Evolutionary conservation across 345 rosid genomes (phyloP).

Genomic region (Crucihimalaya himalaica): DNA sequence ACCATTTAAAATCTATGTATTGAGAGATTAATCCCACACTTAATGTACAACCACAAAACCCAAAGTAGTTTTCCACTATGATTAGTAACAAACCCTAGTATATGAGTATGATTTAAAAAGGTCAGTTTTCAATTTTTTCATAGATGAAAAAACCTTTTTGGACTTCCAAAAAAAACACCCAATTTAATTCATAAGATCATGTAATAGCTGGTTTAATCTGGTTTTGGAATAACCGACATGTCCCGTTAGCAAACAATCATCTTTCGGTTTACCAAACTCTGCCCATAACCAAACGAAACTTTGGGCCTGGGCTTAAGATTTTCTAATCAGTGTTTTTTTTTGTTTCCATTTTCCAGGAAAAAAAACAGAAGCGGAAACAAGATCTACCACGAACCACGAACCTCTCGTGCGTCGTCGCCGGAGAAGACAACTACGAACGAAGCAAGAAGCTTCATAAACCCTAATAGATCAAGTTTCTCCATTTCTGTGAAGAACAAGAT

Average conservation of each 20-base stretch:
- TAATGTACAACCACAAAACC: no score
- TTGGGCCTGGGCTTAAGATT: neutral
- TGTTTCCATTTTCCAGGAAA: neutral
- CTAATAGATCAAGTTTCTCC: neutral
- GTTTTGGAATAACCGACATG: neutral
- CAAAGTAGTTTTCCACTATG: no score
- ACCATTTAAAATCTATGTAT: no score
- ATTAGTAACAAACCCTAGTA: no score
- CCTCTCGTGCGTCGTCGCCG: neutral
- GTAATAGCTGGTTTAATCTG: neutral
- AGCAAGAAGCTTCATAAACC: neutral
- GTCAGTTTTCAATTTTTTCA: no score
- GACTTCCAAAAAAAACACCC: no score
- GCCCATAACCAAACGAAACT: neutral
- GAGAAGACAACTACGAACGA: conserved; percentile 7
- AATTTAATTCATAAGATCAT: no score
- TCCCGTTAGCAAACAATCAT: neutral
- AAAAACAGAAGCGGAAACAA: neutral
- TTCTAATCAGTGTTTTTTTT: neutral
- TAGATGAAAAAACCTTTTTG: no score
- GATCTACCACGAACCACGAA: conserved; percentile 6
- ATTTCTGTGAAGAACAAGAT: conserved; percentile 22
- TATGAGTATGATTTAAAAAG: no score
- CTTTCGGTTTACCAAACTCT: neutral
- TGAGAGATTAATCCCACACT: no score